phyloP scores from a whole-genome alignment of 345 rosid genomes.

The Moricandia moricandioides region DNA sequence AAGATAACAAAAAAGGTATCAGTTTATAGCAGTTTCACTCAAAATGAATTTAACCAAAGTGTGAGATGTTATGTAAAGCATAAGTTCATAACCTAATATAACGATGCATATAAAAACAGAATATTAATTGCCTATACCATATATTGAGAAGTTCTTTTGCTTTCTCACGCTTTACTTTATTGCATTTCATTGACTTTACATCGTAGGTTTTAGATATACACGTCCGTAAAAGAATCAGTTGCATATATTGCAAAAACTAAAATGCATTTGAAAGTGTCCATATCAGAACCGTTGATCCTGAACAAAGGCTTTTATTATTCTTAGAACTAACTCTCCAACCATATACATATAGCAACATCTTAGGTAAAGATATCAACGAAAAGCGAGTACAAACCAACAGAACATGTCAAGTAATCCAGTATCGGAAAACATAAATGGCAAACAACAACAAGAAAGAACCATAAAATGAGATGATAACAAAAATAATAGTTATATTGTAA shows the following conservation, averaged over 20 bases:
- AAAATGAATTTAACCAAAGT: not conserved
- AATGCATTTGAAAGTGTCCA: conserved; percentile 9
- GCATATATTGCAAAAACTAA: not conserved
- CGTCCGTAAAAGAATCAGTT: not conserved
- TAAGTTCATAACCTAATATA: not conserved
- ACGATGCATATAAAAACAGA: not conserved
- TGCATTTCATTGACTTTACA: conserved; percentile 1
- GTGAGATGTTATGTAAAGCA: not conserved
- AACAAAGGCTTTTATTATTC: not conserved
- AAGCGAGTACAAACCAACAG: conserved; percentile 7
- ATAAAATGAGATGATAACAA: not conserved
- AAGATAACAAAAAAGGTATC: not conserved
- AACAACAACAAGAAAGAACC: not conserved
- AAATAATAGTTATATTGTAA: not conserved
- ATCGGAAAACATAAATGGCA: conserved; percentile 2
- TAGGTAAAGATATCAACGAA: not conserved
- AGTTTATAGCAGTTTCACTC: not conserved
- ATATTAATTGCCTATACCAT: not conserved
- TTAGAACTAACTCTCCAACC: conserved; percentile 14
- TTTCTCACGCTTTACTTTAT: not conserved
- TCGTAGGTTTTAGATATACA: not conserved
- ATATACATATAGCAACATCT: conserved; percentile 13
- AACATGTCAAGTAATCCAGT: conserved; percentile 12
- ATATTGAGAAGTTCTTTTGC: not conserved
- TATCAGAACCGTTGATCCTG: conserved; percentile 5